Evolutionary conservation across 148 eudicot species (phyloP).

Genomic region (Rhododendron henanense): DNA sequence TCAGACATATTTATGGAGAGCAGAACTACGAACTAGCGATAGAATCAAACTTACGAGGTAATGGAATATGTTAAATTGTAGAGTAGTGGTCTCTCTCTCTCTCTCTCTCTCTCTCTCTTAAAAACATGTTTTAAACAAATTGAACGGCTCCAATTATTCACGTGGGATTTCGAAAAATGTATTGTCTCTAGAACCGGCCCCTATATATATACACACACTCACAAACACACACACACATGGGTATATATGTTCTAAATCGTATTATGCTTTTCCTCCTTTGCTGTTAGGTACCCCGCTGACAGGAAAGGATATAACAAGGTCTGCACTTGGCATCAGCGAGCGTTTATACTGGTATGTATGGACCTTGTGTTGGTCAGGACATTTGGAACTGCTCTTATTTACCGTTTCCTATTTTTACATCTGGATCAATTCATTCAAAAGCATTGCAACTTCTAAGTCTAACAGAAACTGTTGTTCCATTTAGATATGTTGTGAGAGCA

Average conservation of each 20-base stretch:
- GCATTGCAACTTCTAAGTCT: not conserved
- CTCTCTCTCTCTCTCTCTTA: not conserved
- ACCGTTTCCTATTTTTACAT: not conserved
- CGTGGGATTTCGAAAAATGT: no score
- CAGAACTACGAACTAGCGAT: conserved; percentile 51
- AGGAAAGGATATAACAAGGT: conserved; percentile 40
- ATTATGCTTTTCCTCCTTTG: conserved; percentile 13
- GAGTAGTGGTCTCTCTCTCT: not conserved
- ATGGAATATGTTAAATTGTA: not conserved
- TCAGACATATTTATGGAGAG: conserved; percentile 42
- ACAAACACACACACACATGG: not conserved
- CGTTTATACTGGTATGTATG: conserved; percentile 56
- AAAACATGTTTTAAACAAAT: no score
- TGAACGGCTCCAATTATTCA: no score
- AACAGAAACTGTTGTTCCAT: not conserved
- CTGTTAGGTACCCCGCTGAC: conserved; percentile 37
- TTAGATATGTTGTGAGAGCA: not conserved
- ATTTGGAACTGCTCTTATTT: not conserved
- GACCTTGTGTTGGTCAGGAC: not conserved
- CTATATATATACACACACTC: not conserved
- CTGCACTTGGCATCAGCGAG: conserved; percentile 45
- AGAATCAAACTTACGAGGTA: conserved; percentile 52
- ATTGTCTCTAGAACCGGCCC: no score
- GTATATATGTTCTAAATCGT: not conserved
- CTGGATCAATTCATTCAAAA: not conserved